Conservation (phyloP, 83 land plant genomes). For the Picea abies region DNA sequence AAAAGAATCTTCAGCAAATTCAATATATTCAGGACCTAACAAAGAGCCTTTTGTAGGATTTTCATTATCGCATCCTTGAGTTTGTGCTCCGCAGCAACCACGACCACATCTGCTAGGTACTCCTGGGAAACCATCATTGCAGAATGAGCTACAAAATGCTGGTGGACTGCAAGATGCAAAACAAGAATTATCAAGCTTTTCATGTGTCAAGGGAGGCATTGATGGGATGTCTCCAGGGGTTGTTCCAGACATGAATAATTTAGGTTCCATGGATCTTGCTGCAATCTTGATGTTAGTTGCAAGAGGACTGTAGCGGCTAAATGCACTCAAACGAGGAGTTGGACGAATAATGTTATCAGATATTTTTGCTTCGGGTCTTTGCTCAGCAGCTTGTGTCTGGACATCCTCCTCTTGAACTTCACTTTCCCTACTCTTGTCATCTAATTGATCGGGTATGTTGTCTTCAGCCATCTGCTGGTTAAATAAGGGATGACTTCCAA, state of each 20-base stretch:
- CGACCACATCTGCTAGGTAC: slow-evolving; percentile 57
- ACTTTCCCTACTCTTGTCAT: slow-evolving; percentile 15
- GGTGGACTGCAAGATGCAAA: slow-evolving; percentile 17
- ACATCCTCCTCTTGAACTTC: not conserved
- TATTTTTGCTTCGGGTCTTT: slow-evolving; percentile 22
- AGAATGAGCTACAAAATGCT: slow-evolving; percentile 16
- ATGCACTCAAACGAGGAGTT: slow-evolving; percentile 67
- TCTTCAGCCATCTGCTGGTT: slow-evolving; percentile 7
- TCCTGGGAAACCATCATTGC: slow-evolving; percentile 18
- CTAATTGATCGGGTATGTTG: slow-evolving; percentile 15
- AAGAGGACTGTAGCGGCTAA: slow-evolving; percentile 36
- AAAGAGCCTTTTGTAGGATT: slow-evolving; percentile 28
- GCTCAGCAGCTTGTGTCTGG: slow-evolving; percentile 17
- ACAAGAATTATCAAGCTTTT: slow-evolving; percentile 8
- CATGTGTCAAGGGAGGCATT: slow-evolving; percentile 30
- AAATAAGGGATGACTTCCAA: slow-evolving; percentile 7
- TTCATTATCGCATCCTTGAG: slow-evolving; percentile 12
- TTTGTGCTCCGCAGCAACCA: slow-evolving; percentile 49
- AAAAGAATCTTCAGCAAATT: slow-evolving; percentile 38
- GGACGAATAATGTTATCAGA: slow-evolving; percentile 46
- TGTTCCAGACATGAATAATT: slow-evolving; percentile 11
- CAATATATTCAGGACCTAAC: slow-evolving; percentile 68
- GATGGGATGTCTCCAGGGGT: slow-evolving; percentile 20
- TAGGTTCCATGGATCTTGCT: slow-evolving; percentile 1
- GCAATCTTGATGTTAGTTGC: slow-evolving; percentile 8